phyloP scores from a whole-genome alignment of 345 rosid genomes.

The Pistacia integerrima region DNA sequence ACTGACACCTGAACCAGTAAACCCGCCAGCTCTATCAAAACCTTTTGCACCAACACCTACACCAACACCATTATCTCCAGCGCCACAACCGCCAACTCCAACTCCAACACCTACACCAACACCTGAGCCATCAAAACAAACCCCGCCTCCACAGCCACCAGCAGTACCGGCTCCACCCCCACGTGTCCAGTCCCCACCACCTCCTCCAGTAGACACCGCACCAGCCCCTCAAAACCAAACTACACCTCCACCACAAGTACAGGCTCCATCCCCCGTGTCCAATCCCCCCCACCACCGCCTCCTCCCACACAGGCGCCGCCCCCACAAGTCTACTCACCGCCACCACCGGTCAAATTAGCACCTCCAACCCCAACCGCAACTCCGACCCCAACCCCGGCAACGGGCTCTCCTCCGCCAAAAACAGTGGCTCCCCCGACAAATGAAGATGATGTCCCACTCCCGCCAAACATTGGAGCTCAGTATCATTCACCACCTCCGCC shows the following conservation, averaged over 20 bases:
- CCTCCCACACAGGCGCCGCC: not conserved
- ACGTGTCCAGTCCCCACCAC: constrained; percentile 28
- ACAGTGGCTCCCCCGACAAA: constrained; percentile 20
- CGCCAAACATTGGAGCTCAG: constrained; percentile 58
- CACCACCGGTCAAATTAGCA: constrained; percentile 6
- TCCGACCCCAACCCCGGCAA: constrained; percentile 21
- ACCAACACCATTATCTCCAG: constrained; percentile 11
- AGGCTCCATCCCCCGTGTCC: constrained; percentile 27
- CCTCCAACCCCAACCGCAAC: constrained; percentile 13
- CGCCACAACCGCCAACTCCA: constrained; percentile 7
- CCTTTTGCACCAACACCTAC: not conserved
- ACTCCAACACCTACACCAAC: not conserved
- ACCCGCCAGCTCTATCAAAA: constrained; percentile 9
- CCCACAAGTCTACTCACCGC: constrained; percentile 27
- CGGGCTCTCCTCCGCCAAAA: constrained; percentile 15
- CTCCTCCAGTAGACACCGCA: constrained; percentile 27
- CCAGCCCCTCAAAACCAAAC: constrained; percentile 37
- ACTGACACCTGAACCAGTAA: not conserved
- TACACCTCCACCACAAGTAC: constrained; percentile 17
- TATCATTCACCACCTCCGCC: constrained; percentile 91
- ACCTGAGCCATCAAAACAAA: constrained; percentile 18
- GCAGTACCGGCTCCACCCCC: constrained; percentile 32
- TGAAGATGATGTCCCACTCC: constrained; percentile 42
- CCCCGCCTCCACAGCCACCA: constrained; percentile 28
- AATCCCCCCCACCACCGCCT: constrained; percentile 26